Evolutionary conservation across 2,329 filamentous ascomycete genomes (phyloP).

Genomic region (Hypoxylon sp.): DNA sequence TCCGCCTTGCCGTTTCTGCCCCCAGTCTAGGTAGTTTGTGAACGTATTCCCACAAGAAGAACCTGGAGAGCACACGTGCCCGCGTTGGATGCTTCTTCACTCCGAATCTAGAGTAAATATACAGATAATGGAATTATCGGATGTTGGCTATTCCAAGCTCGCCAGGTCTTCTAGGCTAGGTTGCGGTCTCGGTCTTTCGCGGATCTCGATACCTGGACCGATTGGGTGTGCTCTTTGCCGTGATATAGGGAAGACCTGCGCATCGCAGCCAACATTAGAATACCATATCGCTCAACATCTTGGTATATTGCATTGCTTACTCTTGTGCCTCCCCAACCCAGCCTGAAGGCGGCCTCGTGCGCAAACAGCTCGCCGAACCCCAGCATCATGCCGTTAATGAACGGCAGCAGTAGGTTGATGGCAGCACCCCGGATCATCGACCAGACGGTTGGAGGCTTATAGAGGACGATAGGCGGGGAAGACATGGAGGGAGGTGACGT

Average conservation of each 20-base stretch:
- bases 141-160: conserved; percentile 48
- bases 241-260: conserved; percentile 68
- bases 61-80: conserved; percentile 2
- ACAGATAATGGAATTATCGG: conserved; percentile 11
- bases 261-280: conserved; percentile 1
- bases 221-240: conserved; percentile 75
- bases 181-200: conserved; percentile 72
- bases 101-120: conserved; percentile 19
- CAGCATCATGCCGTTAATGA: conserved; percentile 98
- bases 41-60: neutral
- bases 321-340: conserved; percentile 95
- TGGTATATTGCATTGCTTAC: conserved; percentile 63
- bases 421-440: conserved; percentile 86
- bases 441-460: conserved; percentile 90
- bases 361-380: conserved; percentile 97
- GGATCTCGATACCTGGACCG: conserved; percentile 85
- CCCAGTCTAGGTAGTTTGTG: conserved; percentile 14
- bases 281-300: neutral
- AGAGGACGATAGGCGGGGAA: conserved; percentile 81
- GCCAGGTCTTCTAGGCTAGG: conserved; percentile 74
- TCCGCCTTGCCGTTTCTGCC: conserved; percentile 6
- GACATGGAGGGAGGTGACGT: conserved; percentile 71
- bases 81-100: neutral
- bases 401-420: conserved; percentile 95
- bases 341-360: conserved; percentile 91